Evolutionary conservation across 2,329 filamentous ascomycete genomes (phyloP).

Genomic region (Colletotrichum plurivorum): DNA sequence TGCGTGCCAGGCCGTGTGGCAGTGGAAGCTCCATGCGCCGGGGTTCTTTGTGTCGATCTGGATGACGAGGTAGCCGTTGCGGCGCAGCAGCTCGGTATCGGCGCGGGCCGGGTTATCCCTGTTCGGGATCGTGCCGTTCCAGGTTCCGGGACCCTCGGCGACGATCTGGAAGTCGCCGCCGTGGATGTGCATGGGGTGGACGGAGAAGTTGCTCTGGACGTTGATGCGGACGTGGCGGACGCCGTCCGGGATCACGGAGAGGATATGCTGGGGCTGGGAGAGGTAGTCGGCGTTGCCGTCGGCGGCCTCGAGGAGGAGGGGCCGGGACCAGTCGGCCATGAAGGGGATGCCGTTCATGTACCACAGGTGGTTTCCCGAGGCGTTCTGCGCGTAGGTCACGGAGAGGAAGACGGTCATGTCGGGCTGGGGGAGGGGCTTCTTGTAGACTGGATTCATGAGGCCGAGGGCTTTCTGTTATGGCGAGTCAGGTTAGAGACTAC

Average conservation of each 20-base stretch:
- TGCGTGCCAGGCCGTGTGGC: slow-evolving; percentile 68
- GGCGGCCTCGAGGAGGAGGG: slow-evolving; percentile 25
- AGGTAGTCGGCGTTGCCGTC: slow-evolving; percentile 24
- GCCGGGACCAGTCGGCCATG: slow-evolving; percentile 34
- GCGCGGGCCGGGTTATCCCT: slow-evolving; percentile 26
- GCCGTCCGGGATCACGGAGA: slow-evolving; percentile 24
- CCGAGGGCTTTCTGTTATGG: not conserved
- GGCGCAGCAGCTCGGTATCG: slow-evolving; percentile 30
- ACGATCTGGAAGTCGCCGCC: slow-evolving; percentile 71
- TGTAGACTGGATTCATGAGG: slow-evolving; percentile 28
- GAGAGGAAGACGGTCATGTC: slow-evolving; percentile 24
- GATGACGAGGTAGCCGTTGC: slow-evolving; percentile 58
- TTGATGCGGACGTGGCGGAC: slow-evolving; percentile 65
- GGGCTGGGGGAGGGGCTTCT: slow-evolving; percentile 20
- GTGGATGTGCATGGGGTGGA: slow-evolving; percentile 76
- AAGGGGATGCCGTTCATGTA: slow-evolving; percentile 32
- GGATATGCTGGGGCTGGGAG: slow-evolving; percentile 26
- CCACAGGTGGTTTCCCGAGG: slow-evolving; percentile 27
- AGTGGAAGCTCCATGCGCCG: slow-evolving; percentile 59
- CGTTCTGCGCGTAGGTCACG: slow-evolving; percentile 20
- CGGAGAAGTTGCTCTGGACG: slow-evolving; percentile 70
- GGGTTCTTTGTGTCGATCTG: slow-evolving; percentile 60
- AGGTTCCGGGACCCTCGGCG: slow-evolving; percentile 51
- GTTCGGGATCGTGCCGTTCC: slow-evolving; percentile 33
- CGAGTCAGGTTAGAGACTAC: not conserved